A percentile compares a stretch with the other conserved stretches of the same genome.
Conservation (phyloP, 1,139 yeast genomes). For the Suhomyces ambrosiae region DNA sequence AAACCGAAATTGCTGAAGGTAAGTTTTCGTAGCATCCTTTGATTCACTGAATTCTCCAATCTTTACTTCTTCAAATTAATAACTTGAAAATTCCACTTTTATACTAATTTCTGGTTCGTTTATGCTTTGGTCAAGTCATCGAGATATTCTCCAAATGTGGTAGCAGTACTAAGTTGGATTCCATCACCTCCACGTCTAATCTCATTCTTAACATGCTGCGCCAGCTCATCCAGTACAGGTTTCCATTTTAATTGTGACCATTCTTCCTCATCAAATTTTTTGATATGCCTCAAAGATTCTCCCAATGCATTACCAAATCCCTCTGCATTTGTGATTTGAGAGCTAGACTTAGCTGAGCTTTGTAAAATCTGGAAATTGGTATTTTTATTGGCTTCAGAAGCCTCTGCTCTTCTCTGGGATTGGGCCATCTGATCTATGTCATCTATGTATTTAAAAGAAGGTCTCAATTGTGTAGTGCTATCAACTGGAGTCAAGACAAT, state of each 20-base stretch:
- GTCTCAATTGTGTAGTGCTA: slow-evolving; percentile 75
- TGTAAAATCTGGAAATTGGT: slow-evolving; percentile 49
- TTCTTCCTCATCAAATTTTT: slow-evolving; percentile 74
- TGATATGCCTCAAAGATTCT: slow-evolving; percentile 75
- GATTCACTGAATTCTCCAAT: too few species aligned
- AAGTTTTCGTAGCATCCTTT: too few species aligned
- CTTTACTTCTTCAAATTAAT: too few species aligned
- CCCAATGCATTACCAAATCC: slow-evolving; percentile 68
- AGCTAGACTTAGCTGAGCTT: slow-evolving; percentile 45
- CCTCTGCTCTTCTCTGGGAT: slow-evolving; percentile 30
- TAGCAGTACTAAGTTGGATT: slow-evolving; percentile 27
- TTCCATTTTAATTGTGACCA: slow-evolving; percentile 54
- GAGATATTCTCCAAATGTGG: slow-evolving; percentile 35
- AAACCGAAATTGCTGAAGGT: too few species aligned
- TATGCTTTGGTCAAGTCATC: slow-evolving; percentile 14
- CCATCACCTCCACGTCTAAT: slow-evolving; percentile 26
- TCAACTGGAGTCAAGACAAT: slow-evolving; percentile 68
- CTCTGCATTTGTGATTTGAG: slow-evolving; percentile 72
- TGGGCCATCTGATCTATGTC: slow-evolving; percentile 37
- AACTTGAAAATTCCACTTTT: too few species aligned
- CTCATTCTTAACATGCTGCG: slow-evolving; percentile 31
- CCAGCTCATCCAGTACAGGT: slow-evolving; percentile 38
- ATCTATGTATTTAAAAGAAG: slow-evolving; percentile 78
- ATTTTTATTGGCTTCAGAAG: slow-evolving; percentile 34
- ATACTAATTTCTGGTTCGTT: background rate